These are phyloP conservation scores for Paecilomyces variotii DNA, from an alignment of 2,329 filamentous ascomycete species.

Conservation along the genomic window DNA sequence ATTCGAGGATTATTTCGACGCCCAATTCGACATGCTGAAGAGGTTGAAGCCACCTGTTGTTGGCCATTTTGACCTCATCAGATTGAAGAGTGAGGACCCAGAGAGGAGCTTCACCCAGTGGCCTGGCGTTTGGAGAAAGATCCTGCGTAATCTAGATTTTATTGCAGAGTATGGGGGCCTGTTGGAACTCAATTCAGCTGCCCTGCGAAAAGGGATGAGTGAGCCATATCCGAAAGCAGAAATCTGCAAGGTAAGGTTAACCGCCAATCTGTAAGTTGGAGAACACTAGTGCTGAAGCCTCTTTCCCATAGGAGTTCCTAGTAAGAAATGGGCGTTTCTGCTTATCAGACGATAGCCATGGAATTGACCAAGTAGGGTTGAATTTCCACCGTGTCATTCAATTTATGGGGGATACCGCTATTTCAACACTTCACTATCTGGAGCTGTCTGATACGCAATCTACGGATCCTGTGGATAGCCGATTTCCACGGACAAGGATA, in stretches of 20 bases:
- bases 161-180: constrained; percentile 68
- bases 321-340: constrained; percentile 71
- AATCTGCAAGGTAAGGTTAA: constrained; percentile 61
- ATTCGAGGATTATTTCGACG: constrained; percentile 79
- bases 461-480: constrained; percentile 17
- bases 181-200: constrained; percentile 83
- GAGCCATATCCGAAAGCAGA: constrained; percentile 80
- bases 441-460: constrained; percentile 13
- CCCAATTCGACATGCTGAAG: constrained; percentile 72
- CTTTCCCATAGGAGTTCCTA: constrained; percentile 55
- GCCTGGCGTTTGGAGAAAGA: constrained; percentile 62
- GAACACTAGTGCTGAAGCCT: constrained; percentile 11
- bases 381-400: constrained; percentile 66
- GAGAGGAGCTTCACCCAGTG: constrained; percentile 52
- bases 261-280: constrained; percentile 1
- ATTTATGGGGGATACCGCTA: constrained; percentile 52
- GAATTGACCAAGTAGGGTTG: constrained; percentile 74
- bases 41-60: constrained; percentile 67
- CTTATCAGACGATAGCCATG: constrained; percentile 91
- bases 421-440: constrained; percentile 32
- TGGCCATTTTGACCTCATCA: constrained; percentile 88
- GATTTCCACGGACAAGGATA: constrained; percentile 30
- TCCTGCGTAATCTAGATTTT: constrained; percentile 65
- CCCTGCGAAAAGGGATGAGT: constrained; percentile 75
- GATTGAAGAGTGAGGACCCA: constrained; percentile 66